These are phyloP conservation scores for Penicillium tannophilum DNA, from an alignment of 495 filamentous ascomycete genomes.

Conservation along the genomic window DNA sequence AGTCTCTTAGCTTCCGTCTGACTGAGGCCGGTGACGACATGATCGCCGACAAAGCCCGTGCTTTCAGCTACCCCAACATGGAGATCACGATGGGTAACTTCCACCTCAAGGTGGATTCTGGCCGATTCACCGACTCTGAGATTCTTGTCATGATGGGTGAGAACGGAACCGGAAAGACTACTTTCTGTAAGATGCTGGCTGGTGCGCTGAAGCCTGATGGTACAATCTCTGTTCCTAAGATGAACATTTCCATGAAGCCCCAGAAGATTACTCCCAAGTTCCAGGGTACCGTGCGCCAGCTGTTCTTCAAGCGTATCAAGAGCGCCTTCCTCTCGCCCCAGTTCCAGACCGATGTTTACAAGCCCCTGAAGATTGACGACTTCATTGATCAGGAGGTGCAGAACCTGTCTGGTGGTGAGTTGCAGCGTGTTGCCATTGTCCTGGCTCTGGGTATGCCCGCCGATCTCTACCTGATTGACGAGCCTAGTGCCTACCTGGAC, in stretches of 20 bases:
- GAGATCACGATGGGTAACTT: slow-evolving; percentile 91
- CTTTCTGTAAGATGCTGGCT: slow-evolving; percentile 94
- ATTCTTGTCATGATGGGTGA: slow-evolving; percentile 99
- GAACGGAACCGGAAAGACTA: slow-evolving; percentile 95
- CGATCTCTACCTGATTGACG: slow-evolving; percentile 98
- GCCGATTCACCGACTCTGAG: slow-evolving; percentile 94
- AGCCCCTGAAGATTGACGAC: slow-evolving; percentile 94
- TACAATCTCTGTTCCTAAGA: slow-evolving; percentile 72
- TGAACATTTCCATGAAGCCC: slow-evolving; percentile 99
- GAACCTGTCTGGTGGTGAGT: slow-evolving; percentile 97
- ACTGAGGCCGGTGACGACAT: slow-evolving; percentile 91
- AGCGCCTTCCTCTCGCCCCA: slow-evolving; percentile 92
- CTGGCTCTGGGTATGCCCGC: slow-evolving; percentile 93
- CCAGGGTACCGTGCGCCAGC: slow-evolving; percentile 88
- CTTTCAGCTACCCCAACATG: slow-evolving; percentile 87
- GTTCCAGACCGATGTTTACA: slow-evolving; percentile 99
- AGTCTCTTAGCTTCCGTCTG: slow-evolving; percentile 94
- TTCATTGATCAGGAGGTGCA: slow-evolving; percentile 99
- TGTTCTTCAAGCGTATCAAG: slow-evolving; percentile 98
- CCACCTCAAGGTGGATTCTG: slow-evolving; percentile 77
- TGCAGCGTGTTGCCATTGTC: slow-evolving; percentile 98
- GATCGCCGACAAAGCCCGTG: slow-evolving; percentile 78
- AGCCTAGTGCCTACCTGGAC: slow-evolving; percentile 92
- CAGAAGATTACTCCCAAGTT: slow-evolving; percentile 99
- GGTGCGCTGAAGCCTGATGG: slow-evolving; percentile 90